Conservation (phyloP, 140 eudicot species). For the Oenanthe javanica region DNA sequence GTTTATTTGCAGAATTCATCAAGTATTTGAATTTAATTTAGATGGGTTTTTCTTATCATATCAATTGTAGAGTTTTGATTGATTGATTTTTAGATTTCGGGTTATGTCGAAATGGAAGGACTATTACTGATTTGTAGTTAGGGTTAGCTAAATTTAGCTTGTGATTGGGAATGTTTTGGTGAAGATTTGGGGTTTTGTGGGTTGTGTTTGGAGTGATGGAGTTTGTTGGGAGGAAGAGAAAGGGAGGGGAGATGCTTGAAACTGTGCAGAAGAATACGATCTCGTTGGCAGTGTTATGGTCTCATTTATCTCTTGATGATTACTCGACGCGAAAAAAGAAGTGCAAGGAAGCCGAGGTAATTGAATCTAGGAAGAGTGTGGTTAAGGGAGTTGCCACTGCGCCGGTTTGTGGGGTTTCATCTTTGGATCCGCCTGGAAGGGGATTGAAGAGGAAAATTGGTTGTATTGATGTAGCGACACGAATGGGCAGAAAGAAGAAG, state of each 20-base stretch:
- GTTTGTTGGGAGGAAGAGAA: conserved; percentile 50
- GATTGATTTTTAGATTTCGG: not conserved
- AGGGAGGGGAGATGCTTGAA: conserved; percentile 32
- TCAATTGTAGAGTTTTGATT: conserved; percentile 12
- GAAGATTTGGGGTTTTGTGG: conserved; percentile 4
- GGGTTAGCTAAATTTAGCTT: conserved; percentile 11
- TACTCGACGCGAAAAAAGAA: conserved; percentile 40
- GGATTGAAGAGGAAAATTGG: conserved; percentile 83
- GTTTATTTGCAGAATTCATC: conserved; percentile 29
- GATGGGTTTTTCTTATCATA: conserved; percentile 12
- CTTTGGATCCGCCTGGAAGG: conserved; percentile 37
- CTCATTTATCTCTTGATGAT: conserved; percentile 51
- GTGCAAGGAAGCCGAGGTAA: conserved; percentile 39
- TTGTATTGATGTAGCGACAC: conserved; percentile 58
- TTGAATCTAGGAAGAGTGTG: conserved; percentile 18
- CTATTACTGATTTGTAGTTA: conserved; percentile 14
- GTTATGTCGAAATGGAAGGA: not conserved
- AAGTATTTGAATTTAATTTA: conserved; percentile 12
- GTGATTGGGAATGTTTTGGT: conserved; percentile 5
- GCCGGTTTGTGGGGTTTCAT: conserved; percentile 41
- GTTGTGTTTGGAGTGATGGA: conserved; percentile 24
- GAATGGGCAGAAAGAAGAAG: conserved; percentile 71
- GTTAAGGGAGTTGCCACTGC: conserved; percentile 46
- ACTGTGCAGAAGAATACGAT: conserved; percentile 9
- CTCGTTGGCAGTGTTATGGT: conserved; percentile 19